These are phyloP conservation scores for Lodderomyces margitis DNA, from an alignment of 1,139 yeast genomes.

Conservation along the genomic window DNA sequence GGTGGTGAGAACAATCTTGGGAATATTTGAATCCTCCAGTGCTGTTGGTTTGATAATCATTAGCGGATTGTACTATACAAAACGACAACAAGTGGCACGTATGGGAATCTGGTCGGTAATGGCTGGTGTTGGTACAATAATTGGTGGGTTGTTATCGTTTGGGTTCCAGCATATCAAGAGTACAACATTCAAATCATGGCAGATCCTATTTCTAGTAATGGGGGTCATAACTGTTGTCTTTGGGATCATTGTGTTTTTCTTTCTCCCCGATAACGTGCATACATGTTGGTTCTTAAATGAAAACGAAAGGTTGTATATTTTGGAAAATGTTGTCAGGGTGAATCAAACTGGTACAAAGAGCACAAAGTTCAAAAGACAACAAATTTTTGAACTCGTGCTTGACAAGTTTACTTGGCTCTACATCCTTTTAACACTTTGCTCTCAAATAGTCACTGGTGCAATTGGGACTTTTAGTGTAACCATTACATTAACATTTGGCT, in stretches of 20 bases:
- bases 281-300: constrained; percentile 27
- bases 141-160: constrained; percentile 41
- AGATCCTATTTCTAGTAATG: constrained; percentile 37
- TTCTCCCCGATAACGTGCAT: constrained; percentile 35
- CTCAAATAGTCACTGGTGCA: constrained; percentile 43
- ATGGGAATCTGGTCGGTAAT: constrained; percentile 40
- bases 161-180: constrained; percentile 40
- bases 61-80: constrained; percentile 43
- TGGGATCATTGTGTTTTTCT: constrained; percentile 27
- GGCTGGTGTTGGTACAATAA: constrained; percentile 40
- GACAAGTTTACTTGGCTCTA: constrained; percentile 41
- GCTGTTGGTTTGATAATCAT: constrained; percentile 45
- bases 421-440: constrained; percentile 30
- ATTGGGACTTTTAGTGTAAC: constrained; percentile 41
- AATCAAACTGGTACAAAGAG: constrained; percentile 36
- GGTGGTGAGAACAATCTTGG: constrained; percentile 41
- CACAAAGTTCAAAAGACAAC: constrained; percentile 25
- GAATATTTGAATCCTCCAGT: constrained; percentile 42
- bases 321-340: constrained; percentile 28
- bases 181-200: constrained; percentile 32
- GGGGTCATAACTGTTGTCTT: constrained; percentile 34
- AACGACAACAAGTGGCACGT: constrained; percentile 35
- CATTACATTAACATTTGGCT: constrained; percentile 38
- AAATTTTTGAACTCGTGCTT: constrained; percentile 30
- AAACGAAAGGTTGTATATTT: constrained; percentile 27